Base-by-base conservation (phyloP, 495 filamentous ascomycete genomes). In the Penicillium manginii region DNA sequence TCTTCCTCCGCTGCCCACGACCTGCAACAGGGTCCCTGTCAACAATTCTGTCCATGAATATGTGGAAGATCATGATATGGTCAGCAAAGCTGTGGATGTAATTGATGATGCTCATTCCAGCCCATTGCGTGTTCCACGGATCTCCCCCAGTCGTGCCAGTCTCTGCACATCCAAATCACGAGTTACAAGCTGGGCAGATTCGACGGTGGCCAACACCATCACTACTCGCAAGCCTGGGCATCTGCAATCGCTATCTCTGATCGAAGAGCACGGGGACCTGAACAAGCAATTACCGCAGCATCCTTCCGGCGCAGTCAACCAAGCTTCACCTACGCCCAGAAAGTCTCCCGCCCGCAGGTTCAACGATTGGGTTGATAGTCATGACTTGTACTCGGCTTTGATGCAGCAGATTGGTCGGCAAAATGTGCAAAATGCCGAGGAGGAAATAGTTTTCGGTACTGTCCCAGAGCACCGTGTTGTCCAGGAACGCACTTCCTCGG, bases 141-240 rank as follows among this genome's bases (percentile, higher is more conserved):
- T 47, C 29, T 64, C 76, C 8, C 70, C 68, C 57, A 87, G 81
- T 62, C 79, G 74, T 26, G 71, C 67, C 51, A 83, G 70, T 59
- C 53, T 80, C 10, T 79, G 73, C 21, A 82, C 84, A 22, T 82
- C 83, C 17, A 82, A 74, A 50, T 91, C 89, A 52, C 80, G 88
- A 15, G 82, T 92, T 39, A 92, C 88, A 14, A 93, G 90, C 66
- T 92, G 90, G 91, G 81, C 83, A 4, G 81, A 87, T 62, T 93
- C 84, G 2, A 84, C 80, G 0, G 72, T 66, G n/a, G 73, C 76
- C 55, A 81, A 81, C 52, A 84, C 82, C 5, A 69, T 79, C 21
- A 66, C 70, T 5, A 68, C 73, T 4, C 64, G 67, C 15, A 74
- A 59, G 11, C 47, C 64, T 32, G 66, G 67, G 63, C 83, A 84